Base-by-base conservation (phyloP, 2,329 filamentous ascomycete genomes). In the Metarhizium humberi region DNA sequence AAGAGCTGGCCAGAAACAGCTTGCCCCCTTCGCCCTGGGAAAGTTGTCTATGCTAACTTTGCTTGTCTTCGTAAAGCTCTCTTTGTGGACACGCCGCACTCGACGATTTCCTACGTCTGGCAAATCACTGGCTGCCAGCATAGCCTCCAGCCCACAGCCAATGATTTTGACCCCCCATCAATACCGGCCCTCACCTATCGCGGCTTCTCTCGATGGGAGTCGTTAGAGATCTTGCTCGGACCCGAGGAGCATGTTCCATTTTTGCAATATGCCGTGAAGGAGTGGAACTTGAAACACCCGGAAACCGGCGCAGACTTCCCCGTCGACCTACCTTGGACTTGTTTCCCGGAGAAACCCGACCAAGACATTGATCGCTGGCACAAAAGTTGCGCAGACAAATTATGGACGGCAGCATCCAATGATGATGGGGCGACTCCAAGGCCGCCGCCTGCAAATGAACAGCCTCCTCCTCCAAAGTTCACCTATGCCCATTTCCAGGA, bases 131-230 rank as follows among this genome's bases (percentile, higher is more conserved):
- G 92, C 62, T 96, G 92, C 68, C 88, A 91, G 63, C 92, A 97
- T 72, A 85, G 84, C 51, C 78, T 97, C 32, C 88, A 95, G 62
- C 90, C 90, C 1, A 82, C 82, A 50, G 80, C 83, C 43, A 79
- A 85, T 63, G 82, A 89, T 59, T 96, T 88, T 67, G 80, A 80
- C 3, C 76, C 85, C 0, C 94, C 92, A 0, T 84, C 81, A 0
- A 80, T 96, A 46, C 94, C 94, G 0, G 89, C 91, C 14, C 74
- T 99, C 55, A 95, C 92, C 40, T 77, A 80, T 0, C 82, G 84
- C 64, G 94, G 94, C 45, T 99, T 95, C 69, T 88, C 92, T 47
- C 85, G 90, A 68, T 99, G 92, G 92, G 87, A 96, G 74, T 90
- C 89, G 0, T 88, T 97, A 55, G 90, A 97, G 72, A 80, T 96